Conservation (phyloP, 192 early-diverging fungal genomes). For the Anaeromyces robustus region DNA sequence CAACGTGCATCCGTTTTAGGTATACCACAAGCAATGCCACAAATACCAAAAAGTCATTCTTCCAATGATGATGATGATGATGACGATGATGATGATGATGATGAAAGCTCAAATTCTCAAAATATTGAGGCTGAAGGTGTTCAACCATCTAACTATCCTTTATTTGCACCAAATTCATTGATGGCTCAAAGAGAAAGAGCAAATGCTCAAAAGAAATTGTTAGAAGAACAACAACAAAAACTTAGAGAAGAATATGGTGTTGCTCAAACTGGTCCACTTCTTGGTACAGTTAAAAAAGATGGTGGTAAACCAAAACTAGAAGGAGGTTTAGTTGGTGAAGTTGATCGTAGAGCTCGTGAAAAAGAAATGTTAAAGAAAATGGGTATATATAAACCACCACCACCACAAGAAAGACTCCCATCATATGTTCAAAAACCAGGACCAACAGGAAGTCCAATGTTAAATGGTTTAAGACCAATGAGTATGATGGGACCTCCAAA, state of each 20-base stretch:
- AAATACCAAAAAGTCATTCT: too few relatives aligned
- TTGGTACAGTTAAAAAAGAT: constrained; percentile 11
- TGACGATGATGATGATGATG: background rate
- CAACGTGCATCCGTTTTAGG: background rate
- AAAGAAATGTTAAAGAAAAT: constrained; percentile 22
- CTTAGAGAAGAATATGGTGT: background rate
- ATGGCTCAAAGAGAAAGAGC: background rate
- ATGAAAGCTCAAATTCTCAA: background rate
- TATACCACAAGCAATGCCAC: too few relatives aligned
- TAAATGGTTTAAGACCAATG: background rate
- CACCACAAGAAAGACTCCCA: background rate
- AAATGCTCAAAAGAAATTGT: background rate
- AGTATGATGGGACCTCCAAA: background rate
- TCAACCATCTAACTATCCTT: background rate
- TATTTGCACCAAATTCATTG: background rate
- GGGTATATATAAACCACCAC: background rate
- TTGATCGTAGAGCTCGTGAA: constrained; percentile 18
- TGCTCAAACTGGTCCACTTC: constrained; percentile 12
- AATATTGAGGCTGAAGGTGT: background rate
- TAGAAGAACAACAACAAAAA: background rate
- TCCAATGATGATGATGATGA: too few relatives aligned
- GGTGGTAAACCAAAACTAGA: constrained; percentile 14
- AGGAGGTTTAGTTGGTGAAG: constrained; percentile 19
- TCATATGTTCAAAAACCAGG: background rate
- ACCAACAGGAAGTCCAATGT: background rate